Evolutionary conservation across 164 flowering plant species (phyloP), one percentile per base, ranked within the genome.

Genomic region (Buxus sempervirens): DNA sequence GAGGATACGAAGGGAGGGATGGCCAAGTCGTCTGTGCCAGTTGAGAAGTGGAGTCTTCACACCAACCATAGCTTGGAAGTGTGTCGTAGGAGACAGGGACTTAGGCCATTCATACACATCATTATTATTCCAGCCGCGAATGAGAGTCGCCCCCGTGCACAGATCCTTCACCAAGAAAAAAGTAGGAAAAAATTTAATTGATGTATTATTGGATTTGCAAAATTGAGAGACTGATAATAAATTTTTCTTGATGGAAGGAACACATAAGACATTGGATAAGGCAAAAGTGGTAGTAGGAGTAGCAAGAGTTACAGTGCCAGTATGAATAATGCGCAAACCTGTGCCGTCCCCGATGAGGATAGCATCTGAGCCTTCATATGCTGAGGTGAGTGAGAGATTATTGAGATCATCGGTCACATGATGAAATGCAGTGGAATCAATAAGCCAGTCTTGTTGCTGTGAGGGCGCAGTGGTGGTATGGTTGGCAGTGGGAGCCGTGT

Each of bases 11-110:
- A 15, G 23, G 14, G 64, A 68, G 15, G 70, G 64, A 60, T 68
- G 70, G 21, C 70, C 70, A 19, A 68, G 41, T 20, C 24, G 14
- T 23, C 64, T 19, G 28, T 59, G 70, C 70, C 58, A 68, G 55
- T 14, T 63, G 28, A 49, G n/a, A 1, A 24, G 16, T 23, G 36
- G 28, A 45, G 65, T 28, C 19, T 48, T 45, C 28, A 23, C 41
- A 58, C 19, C 38, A 54, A 66, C 36, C 14, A 32, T 9, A 22
- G 49, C 38, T 24, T 38, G 22, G 5, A 23, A n/a, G 69, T 9
- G 62, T 32, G 61, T 20, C 38, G 69, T 15, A 36, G 64, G 18
- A 26, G 42, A 26, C 27, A 53, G 55, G 42, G 36, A 27, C 36
- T 21, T 38, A 62, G 72, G 48, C 56, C 56, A 38, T 20, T 0